Evolutionary conservation across 2,329 filamentous ascomycete species (phyloP).

Genomic region (Dothistroma septosporum): DNA sequence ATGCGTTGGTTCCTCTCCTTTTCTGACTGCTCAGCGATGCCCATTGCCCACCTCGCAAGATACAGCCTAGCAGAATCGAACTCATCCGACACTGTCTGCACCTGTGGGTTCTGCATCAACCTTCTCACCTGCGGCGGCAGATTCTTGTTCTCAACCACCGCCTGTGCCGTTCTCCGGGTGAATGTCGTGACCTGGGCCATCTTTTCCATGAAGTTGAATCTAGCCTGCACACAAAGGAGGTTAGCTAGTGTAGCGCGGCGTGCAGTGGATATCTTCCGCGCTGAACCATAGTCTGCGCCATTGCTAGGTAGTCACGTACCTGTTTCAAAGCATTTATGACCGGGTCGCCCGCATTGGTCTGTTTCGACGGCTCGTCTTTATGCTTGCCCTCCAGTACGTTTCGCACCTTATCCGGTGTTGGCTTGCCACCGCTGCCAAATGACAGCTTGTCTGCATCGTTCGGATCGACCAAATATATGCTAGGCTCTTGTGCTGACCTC

Average conservation of each 20-base stretch:
- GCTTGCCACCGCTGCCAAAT: conserved; percentile 61
- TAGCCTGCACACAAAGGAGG: conserved; percentile 45
- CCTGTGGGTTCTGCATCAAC: conserved; percentile 83
- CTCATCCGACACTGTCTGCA: conserved; percentile 92
- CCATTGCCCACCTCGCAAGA: conserved; percentile 96
- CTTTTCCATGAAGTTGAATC: conserved; percentile 95
- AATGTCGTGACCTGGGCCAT: conserved; percentile 97
- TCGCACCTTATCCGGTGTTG: conserved; percentile 47
- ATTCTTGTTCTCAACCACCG: conserved; percentile 85
- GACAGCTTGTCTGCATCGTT: conserved; percentile 75
- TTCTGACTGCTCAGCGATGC: conserved; percentile 94
- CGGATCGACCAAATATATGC: conserved; percentile 87
- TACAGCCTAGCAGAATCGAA: conserved; percentile 96
- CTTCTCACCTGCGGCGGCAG: conserved; percentile 82
- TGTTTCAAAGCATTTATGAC: conserved; percentile 83
- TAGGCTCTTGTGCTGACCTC: conserved; percentile 78
- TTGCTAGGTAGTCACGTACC: too few species aligned
- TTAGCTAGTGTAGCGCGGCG: too few species aligned
- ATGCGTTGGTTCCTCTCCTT: conserved; percentile 78
- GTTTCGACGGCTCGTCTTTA: conserved; percentile 36
- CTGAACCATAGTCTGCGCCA: too few species aligned
- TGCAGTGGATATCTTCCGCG: too few species aligned
- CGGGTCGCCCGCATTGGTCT: conserved; percentile 69
- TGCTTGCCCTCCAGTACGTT: conserved; percentile 38
- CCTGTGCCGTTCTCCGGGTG: conserved; percentile 84